Evolutionary conservation across 495 filamentous ascomycete species (phyloP).

Genomic region (Annulohypoxylon maeteangense): DNA sequence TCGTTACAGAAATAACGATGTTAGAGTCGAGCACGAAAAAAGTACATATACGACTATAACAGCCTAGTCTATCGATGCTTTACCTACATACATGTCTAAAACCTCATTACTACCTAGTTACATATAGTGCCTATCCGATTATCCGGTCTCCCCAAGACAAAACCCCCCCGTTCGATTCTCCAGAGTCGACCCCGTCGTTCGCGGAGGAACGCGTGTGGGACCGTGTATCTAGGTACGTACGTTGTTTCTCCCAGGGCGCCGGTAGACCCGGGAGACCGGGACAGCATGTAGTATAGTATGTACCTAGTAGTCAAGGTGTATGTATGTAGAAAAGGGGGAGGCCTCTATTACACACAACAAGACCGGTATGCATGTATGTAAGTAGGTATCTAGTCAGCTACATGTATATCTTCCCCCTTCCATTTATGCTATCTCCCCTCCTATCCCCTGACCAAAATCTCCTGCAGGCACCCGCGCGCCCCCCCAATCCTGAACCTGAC

Average conservation of each 20-base stretch:
- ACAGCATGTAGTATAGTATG: conserved; percentile 14
- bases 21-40: neutral
- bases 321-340: neutral
- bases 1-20: neutral
- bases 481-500: neutral
- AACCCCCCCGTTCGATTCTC: neutral
- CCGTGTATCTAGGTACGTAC: neutral
- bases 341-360: neutral
- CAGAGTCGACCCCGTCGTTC: neutral
- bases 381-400: neutral
- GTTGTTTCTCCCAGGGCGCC: conserved; percentile 25
- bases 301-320: neutral
- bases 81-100: neutral
- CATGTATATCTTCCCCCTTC: no score
- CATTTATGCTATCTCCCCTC: neutral
- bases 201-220: neutral
- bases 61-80: neutral
- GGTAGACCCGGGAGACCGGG: conserved; percentile 28
- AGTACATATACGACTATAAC: neutral
- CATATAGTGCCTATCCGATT: neutral
- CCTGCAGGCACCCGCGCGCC: conserved; percentile 21
- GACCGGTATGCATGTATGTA: no score
- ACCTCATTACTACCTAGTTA: neutral
- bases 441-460: neutral
- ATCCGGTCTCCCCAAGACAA: neutral